Evolutionary conservation across 192 early-diverging fungal species (phyloP), one percentile per base, ranked within the genome.

Genomic region (Pilaira anomala): DNA sequence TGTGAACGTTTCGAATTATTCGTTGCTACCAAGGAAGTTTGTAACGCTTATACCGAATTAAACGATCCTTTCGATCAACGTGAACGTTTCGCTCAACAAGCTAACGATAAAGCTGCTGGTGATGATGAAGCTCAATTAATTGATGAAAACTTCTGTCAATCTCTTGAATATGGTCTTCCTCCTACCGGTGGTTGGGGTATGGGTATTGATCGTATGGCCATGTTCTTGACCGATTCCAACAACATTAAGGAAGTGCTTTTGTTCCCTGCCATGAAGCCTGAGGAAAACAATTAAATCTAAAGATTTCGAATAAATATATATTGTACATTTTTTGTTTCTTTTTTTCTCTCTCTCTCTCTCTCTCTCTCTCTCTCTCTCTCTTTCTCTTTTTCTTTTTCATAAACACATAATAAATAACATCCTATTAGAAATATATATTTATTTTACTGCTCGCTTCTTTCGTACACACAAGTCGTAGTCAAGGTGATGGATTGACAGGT

Each of bases 41-140:
- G 92, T 83, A 99, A 99, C 67, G 92, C 95, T 22, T 99, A 98
- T 88, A 99, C 97, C 7, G 97, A 99, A 86, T 85, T 99, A 77
- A 99, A 99, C 85, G 97, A 99, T 82, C 97, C 97, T 42, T 96
- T 95, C 73, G 97, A 96, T 68, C 97, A 99, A 80, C 90, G 97
- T 62, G 94, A 95, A 75, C 84, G 95, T 71, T 99, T 99, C 77
- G 96, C 86, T 41, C 93, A 97, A 83, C 97, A 99, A 82, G 97
- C 97, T 26, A 77, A 67, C 30, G 95, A 99, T 74, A 99, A 99
- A 87, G 97, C 82, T 61, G 93, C 92, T 56, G 97, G 97, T 67
- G 97, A 99, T 73, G 97, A 99, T 68, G 97, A 99, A 78, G 97
- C 97, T 24, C 97, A 99, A 80, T 71, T 94, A 69, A 90, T 99